A percentile compares a stretch with the other conserved stretches of the same genome.
Conservation (phyloP, 1,139 yeast species). For the Yamadazyma buinensis region DNA sequence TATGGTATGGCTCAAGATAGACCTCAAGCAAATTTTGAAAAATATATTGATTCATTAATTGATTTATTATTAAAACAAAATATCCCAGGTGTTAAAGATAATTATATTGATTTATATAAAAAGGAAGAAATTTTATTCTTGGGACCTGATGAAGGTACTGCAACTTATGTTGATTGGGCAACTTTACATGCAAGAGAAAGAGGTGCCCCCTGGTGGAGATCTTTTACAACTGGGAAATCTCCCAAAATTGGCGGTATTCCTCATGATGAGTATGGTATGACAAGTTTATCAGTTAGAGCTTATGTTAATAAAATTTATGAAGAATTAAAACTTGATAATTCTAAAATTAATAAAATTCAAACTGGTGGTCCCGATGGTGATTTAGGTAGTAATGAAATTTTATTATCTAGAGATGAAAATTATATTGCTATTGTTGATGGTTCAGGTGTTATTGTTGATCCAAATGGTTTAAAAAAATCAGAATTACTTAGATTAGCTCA, state of each 20-base stretch:
- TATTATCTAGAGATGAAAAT: slow-evolving; percentile 73
- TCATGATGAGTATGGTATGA: slow-evolving; percentile 98
- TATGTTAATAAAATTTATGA: slow-evolving; percentile 87
- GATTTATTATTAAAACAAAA: slow-evolving; percentile 77
- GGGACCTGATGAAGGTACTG: slow-evolving; percentile 99
- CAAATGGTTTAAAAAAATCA: slow-evolving; percentile 75
- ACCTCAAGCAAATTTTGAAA: slow-evolving; percentile 84
- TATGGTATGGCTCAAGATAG: slow-evolving; percentile 76
- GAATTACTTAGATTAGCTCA: slow-evolving; percentile 81
- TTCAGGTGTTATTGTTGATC: slow-evolving; percentile 91
- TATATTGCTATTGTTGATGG: slow-evolving; percentile 94
- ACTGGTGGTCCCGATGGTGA: slow-evolving; percentile 99
- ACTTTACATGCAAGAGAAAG: slow-evolving; percentile 88
- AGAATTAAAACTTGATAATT: slow-evolving; percentile 59
- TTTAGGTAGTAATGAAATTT: slow-evolving; percentile 91
- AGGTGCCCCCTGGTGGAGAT: slow-evolving; percentile 99
- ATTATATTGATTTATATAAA: slow-evolving; percentile 78
- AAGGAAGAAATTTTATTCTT: slow-evolving; percentile 87
- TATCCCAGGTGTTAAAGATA: slow-evolving; percentile 77
- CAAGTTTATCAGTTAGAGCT: slow-evolving; percentile 89
- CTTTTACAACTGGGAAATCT: slow-evolving; percentile 94
- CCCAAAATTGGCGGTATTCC: slow-evolving; percentile 96
- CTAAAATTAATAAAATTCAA: slow-evolving; percentile 71
- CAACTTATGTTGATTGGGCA: slow-evolving; percentile 97
- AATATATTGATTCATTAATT: slow-evolving; percentile 86